A percentile compares a stretch with the other conserved stretches of the same genome.
Evolutionary conservation across 78 protist genomes (phyloP).

Genomic region (Dictyostelium capitatum): DNA sequence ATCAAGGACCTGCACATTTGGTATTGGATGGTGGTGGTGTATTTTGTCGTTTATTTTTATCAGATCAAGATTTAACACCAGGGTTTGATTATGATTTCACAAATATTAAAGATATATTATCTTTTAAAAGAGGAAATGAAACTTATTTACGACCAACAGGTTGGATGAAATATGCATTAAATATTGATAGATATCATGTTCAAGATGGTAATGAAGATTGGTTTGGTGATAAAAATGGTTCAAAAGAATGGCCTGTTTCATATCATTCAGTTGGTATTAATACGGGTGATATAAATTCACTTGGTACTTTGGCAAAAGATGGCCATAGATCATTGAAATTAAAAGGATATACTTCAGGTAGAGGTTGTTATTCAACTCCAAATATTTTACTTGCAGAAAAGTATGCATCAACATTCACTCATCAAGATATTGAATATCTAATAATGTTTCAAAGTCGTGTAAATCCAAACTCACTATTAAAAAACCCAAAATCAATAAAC

Average conservation of each 20-base stretch:
- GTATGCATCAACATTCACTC: not conserved
- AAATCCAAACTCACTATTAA: not conserved
- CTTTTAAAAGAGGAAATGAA: not conserved
- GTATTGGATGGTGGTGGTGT: too few species aligned
- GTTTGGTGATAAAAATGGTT: not conserved
- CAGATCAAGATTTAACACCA: not conserved
- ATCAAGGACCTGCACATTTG: too few species aligned
- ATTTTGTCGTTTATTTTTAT: too few species aligned
- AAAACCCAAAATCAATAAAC: not conserved
- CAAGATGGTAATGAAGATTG: not conserved
- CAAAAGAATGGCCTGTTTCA: not conserved
- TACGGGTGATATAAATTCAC: not conserved
- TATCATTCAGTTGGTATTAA: not conserved
- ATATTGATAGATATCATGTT: not conserved
- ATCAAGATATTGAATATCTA: not conserved
- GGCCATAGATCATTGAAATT: not conserved
- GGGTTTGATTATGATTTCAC: not conserved
- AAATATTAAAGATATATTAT: not conserved
- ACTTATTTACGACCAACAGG: not conserved
- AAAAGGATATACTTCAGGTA: not conserved
- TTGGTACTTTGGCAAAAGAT: not conserved
- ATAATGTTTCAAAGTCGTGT: not conserved
- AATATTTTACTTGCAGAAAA: not conserved
- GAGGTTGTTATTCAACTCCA: not conserved
- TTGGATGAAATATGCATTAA: slow-evolving; percentile 14